phyloP scores from a whole-genome alignment of 1,284 basidiomycete genomes.

The Inonotus obliquus region DNA sequence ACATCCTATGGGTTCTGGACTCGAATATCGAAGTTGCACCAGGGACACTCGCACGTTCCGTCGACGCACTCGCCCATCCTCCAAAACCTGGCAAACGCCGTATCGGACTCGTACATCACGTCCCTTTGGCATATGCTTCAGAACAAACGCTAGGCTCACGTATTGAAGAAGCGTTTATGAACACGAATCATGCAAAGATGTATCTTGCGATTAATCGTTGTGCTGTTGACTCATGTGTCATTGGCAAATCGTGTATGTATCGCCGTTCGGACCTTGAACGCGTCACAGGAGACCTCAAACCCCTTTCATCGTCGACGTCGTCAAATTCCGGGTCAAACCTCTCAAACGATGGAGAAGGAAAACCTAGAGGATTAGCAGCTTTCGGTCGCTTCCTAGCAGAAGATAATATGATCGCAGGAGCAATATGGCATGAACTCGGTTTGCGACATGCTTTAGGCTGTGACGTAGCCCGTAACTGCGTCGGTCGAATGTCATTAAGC shows the following conservation, averaged over 20 bases:
- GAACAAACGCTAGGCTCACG: constrained; percentile 69
- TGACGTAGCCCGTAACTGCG: constrained; percentile 85
- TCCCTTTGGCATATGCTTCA: constrained; percentile 83
- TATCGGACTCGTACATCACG: constrained; percentile 92
- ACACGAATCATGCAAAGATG: constrained; percentile 99
- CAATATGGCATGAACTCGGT: constrained; percentile 88
- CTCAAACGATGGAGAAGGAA: constrained; percentile 23
- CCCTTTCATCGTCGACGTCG: constrained; percentile 42
- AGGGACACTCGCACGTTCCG: constrained; percentile 82
- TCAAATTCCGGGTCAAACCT: constrained; percentile 26
- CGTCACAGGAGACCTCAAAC: constrained; percentile 41
- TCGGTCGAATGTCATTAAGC: constrained; percentile 77
- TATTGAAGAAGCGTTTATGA: constrained; percentile 92
- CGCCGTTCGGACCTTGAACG: constrained; percentile 83
- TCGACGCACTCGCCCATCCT: constrained; percentile 61
- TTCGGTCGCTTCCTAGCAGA: constrained; percentile 89
- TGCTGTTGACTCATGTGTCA: constrained; percentile 90
- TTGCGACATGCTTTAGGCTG: constrained; percentile 82
- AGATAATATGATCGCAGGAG: constrained; percentile 91
- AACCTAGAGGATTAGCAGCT: constrained; percentile 57
- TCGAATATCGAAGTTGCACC: constrained; percentile 83
- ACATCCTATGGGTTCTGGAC: constrained; percentile 96
- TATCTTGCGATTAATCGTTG: constrained; percentile 92
- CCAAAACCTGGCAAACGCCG: constrained; percentile 33
- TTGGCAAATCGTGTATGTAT: constrained; percentile 96